Evolutionary conservation across 2,329 filamentous ascomycete species (phyloP).

Genomic region (Chrysoporthe deuterocubensis): DNA sequence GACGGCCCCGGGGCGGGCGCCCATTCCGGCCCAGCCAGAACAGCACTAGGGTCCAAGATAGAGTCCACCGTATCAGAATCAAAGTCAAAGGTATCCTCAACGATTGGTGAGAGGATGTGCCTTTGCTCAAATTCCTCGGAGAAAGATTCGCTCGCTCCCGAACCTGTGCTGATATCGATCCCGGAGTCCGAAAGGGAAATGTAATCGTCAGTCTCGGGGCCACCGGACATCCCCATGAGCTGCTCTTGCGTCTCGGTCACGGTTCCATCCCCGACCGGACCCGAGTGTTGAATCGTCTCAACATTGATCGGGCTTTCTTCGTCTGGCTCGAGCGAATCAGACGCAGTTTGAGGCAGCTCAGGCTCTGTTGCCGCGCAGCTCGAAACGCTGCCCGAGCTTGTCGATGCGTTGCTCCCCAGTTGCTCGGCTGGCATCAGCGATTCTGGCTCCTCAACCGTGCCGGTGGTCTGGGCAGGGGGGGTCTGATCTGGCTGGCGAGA

Average conservation of each 20-base stretch:
- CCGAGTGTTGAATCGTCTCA: neutral
- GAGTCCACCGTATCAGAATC: neutral
- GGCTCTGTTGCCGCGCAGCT: neutral
- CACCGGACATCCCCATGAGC: slow-evolving; percentile 4
- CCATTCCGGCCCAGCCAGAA: neutral
- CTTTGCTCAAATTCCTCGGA: neutral
- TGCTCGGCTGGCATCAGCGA: neutral
- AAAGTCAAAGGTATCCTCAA: neutral
- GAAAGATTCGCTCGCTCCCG: neutral
- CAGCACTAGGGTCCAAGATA: neutral
- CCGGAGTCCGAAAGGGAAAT: slow-evolving; percentile 10
- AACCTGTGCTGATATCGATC: neutral
- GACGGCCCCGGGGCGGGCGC: slow-evolving; percentile 6
- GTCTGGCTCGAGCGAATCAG: slow-evolving; percentile 19
- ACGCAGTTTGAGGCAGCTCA: slow-evolving; percentile 17
- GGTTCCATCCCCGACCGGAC: slow-evolving; percentile 1
- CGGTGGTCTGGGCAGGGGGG: neutral
- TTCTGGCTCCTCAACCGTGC: neutral
- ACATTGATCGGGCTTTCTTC: neutral
- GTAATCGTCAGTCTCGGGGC: neutral
- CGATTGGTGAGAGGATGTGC: neutral
- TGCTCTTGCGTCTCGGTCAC: neutral
- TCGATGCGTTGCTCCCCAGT: neutral
- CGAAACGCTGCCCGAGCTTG: neutral
- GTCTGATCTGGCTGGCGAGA: neutral